These are phyloP conservation scores for Podospora fimiseda DNA, from an alignment of 495 filamentous ascomycete species.

Conservation along the genomic window DNA sequence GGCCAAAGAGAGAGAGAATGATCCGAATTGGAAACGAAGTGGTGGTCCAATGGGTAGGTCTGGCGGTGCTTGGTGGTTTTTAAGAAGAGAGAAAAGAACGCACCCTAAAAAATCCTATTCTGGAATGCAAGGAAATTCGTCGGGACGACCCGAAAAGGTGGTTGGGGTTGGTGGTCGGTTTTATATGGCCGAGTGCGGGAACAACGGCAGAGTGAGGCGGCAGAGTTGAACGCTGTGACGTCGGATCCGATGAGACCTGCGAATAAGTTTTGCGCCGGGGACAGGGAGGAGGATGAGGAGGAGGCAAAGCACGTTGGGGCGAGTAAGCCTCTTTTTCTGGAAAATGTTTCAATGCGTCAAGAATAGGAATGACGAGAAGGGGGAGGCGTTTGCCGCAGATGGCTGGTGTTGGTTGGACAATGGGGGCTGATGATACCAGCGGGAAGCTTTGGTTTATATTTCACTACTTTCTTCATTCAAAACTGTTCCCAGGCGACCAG, in stretches of 20 bases:
- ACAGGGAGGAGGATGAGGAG: conserved; percentile 2
- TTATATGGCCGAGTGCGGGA: conserved; percentile 15
- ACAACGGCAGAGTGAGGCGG: background rate
- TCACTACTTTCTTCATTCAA: background rate
- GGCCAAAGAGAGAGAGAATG: no score
- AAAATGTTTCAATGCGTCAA: conserved; percentile 7
- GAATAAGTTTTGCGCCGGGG: background rate
- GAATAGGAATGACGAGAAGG: conserved; percentile 16
- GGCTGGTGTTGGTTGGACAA: conserved; percentile 4
- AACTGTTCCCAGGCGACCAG: background rate
- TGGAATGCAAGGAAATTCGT: conserved; percentile 5
- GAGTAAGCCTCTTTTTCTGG: conserved; percentile 2
- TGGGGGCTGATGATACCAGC: background rate
- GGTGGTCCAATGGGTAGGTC: background rate
- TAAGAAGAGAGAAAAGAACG: background rate
- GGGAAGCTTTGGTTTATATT: background rate
- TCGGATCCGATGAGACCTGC: conserved; percentile 11
- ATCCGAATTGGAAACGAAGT: no score
- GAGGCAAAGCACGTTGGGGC: conserved; percentile 17
- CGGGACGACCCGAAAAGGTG: conserved; percentile 3
- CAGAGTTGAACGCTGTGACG: conserved; percentile 5
- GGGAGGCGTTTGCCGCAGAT: conserved; percentile 22
- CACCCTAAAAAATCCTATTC: background rate
- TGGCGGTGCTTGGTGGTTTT: background rate
- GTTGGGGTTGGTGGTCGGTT: conserved; percentile 1